These are phyloP conservation scores for Salicornia ramosissima DNA, from an alignment of 148 eudicot species.

Conservation along the genomic window DNA sequence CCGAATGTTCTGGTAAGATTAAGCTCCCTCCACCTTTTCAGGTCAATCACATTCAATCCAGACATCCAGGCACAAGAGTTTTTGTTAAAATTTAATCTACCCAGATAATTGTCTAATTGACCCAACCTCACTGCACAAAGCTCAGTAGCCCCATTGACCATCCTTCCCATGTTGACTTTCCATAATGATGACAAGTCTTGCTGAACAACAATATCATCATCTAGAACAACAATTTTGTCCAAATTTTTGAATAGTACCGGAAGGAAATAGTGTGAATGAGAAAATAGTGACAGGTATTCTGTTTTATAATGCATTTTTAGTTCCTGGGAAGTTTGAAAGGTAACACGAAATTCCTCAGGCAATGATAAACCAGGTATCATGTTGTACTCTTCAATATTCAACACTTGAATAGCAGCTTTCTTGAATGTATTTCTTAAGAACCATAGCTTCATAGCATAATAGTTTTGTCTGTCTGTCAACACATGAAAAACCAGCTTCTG, in stretches of 20 bases:
- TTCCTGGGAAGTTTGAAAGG: conserved; percentile 47
- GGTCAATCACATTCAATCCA: conserved; percentile 82
- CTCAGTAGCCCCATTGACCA: conserved; percentile 83
- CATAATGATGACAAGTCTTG: conserved; percentile 74
- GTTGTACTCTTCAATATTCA: conserved; percentile 67
- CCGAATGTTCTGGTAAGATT: conserved; percentile 50
- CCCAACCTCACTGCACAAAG: conserved; percentile 60
- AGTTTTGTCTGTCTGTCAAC: conserved; percentile 74
- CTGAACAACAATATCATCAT: conserved; percentile 85
- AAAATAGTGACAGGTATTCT: conserved; percentile 67
- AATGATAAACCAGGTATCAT: conserved; percentile 38
- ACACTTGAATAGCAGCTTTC: conserved; percentile 69
- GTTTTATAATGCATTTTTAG: conserved; percentile 41
- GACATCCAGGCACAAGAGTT: conserved; percentile 90
- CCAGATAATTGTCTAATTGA: conserved; percentile 48
- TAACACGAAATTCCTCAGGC: conserved; percentile 77
- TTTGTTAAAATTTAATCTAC: conserved; percentile 36
- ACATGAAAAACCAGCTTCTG: conserved; percentile 82
- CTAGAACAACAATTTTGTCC: conserved; percentile 75
- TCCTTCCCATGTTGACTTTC: conserved; percentile 65
- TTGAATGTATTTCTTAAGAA: conserved; percentile 54
- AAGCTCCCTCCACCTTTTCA: conserved; percentile 73
- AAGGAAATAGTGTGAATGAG: conserved; percentile 72
- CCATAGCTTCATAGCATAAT: conserved; percentile 88
- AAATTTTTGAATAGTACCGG: conserved; percentile 60